phyloP scores from a whole-genome alignment of 164 flowering plant species.

The Stephania yunnanensis region DNA sequence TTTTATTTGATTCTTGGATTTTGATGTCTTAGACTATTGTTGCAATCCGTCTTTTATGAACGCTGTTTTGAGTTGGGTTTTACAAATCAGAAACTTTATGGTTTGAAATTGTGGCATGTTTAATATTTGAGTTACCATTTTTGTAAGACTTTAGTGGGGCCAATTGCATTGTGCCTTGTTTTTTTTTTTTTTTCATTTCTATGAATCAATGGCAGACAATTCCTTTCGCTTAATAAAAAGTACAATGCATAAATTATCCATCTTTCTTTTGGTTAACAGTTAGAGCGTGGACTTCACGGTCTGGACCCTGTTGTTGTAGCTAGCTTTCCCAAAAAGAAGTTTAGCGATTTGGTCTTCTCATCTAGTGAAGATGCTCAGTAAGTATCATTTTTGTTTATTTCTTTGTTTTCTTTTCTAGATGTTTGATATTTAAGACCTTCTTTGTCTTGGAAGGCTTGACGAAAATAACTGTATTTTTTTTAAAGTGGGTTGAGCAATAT shows the following conservation, averaged over 20 bases:
- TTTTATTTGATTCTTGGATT: not conserved
- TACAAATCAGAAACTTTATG: not conserved
- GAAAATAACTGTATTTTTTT: not conserved
- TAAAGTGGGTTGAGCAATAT: not conserved
- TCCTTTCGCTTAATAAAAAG: not conserved
- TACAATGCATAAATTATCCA: not conserved
- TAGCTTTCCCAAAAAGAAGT: conserved; percentile 76
- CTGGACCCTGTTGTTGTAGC: conserved; percentile 65
- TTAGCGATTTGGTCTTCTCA: conserved; percentile 51
- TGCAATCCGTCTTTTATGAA: not conserved
- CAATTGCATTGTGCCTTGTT: not conserved
- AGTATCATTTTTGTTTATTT: conserved; percentile 19
- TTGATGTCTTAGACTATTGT: no score
- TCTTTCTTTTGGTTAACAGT: conserved; percentile 29
- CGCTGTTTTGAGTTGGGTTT: not conserved
- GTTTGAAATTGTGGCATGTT: not conserved
- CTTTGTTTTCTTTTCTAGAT: not conserved
- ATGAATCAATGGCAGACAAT: not conserved
- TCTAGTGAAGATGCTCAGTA: conserved; percentile 65
- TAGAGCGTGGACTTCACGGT: conserved; percentile 84
- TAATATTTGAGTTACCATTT: not conserved
- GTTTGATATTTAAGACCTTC: not conserved
- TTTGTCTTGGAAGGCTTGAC: not conserved
- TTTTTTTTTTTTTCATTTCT: not conserved
- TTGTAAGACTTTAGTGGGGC: not conserved